Evolutionary conservation across 371 early-diverging fungal species (phyloP).

Genomic region (Dichotomocladium elegans): DNA sequence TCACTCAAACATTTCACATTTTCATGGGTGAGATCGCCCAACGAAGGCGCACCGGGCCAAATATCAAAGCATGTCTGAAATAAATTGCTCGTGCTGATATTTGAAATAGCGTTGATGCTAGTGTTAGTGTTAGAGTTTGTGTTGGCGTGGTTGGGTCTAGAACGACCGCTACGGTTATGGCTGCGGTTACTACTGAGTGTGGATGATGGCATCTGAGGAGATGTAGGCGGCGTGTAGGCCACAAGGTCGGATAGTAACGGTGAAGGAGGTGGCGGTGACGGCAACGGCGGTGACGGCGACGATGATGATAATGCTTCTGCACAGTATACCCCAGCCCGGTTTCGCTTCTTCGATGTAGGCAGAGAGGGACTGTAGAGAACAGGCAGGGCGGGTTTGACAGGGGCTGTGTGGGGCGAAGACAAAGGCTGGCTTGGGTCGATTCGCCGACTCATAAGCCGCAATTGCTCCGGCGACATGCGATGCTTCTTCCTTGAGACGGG

Average conservation of each 20-base stretch:
- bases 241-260: too few relatives aligned
- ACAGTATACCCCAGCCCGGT: background rate
- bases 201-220: background rate
- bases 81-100: constrained; percentile 7
- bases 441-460: constrained; percentile 35
- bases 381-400: constrained; percentile 35
- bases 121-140: background rate
- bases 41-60: constrained; percentile 15
- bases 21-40: constrained; percentile 8
- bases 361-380: constrained; percentile 9
- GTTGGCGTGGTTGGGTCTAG: background rate
- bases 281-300: background rate
- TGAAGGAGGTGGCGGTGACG: background rate
- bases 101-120: background rate
- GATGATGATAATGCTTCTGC: background rate
- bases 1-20: constrained; percentile 16
- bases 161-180: background rate
- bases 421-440: constrained; percentile 32
- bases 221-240: background rate
- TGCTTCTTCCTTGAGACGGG: constrained; percentile 10
- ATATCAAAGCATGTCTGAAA: constrained; percentile 19
- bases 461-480: constrained; percentile 33
- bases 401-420: constrained; percentile 26
- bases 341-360: constrained; percentile 4
- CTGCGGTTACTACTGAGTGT: background rate